Evolutionary conservation across 148 eudicot species (phyloP), one percentile per base, ranked within the genome.

Genomic region (Persicaria tinctoria): DNA sequence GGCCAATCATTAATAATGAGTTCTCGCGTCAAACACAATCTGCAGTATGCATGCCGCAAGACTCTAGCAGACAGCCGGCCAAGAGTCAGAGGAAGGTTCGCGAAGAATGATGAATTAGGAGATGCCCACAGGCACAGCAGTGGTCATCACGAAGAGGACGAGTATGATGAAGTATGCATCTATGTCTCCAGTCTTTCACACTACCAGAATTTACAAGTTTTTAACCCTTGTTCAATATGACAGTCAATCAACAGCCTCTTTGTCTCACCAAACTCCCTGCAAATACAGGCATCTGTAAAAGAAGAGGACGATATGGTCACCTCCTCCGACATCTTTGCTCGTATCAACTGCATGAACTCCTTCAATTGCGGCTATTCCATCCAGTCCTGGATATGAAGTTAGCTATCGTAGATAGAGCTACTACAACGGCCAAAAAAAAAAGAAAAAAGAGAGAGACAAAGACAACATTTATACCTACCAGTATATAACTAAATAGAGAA

Each of bases 21-120:
- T 23, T 57, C 9, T 3, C 53, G 12, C 53, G 12, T 50, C 11
- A 50, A 50, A 8, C 13, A 50, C 9, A 7, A 64, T 10, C 46
- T 66, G 80, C 88, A 94, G 98, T 94, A 94, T 82, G 96, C 97
- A 16, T 94, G 98, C 77, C 93, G 98, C 18, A 91, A 94, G 82
- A 94, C 97, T 7, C 83, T 94, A 44, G 98, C 98, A 51, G 98
- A 94, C 79, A 94, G 97, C 81, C 82, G 98, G 75, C 98, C 93
- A 17, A 79, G 98, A 44, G 98, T 94, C 4, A 86, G 98, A 80
- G 98, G 98, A 79, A 87, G 98, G 83, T 94, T 94, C 78, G 97
- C 98, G 0, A 94, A 91, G 85, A 94, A 90, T 44, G 96, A 91
- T 47, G 96, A 90, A n/a, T 84, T 81, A 63, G 85, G 85, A 55